phyloP scores from a whole-genome alignment of 1,284 basidiomycete species.

The Grifola frondosa region DNA sequence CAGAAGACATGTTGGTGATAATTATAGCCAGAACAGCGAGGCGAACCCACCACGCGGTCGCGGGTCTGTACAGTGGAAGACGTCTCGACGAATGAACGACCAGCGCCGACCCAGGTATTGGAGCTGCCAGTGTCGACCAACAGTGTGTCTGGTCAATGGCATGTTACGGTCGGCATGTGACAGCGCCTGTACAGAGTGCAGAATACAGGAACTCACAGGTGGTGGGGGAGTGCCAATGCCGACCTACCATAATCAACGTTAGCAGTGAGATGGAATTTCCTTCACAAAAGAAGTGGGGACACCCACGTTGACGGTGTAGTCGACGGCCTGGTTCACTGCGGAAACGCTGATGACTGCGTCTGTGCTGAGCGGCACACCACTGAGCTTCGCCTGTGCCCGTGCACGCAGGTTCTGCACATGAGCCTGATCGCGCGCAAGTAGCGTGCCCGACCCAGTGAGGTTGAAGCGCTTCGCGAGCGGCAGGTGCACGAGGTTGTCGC shows the following conservation, averaged over 20 bases:
- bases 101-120: conserved; percentile 65
- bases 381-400: conserved; percentile 16
- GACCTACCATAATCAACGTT: conserved; percentile 11
- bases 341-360: conserved; percentile 15
- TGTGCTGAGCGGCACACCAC: conserved; percentile 8
- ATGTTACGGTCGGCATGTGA: background rate
- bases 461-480: conserved; percentile 30
- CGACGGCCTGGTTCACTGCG: conserved; percentile 24
- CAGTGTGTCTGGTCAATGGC: conserved; percentile 12
- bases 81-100: conserved; percentile 39
- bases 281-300: background rate
- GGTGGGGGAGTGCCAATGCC: conserved; percentile 23
- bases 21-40: background rate
- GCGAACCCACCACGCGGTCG: conserved; percentile 12
- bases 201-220: conserved; percentile 12
- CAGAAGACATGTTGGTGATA: background rate
- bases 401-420: conserved; percentile 21
- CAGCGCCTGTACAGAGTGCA: too few relatives aligned
- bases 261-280: background rate
- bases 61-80: conserved; percentile 34
- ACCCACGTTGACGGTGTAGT: conserved; percentile 24
- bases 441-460: conserved; percentile 22
- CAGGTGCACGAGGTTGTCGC: conserved; percentile 24
- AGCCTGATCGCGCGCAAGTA: conserved; percentile 27
- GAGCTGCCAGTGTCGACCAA: conserved; percentile 34